Conservation (phyloP, 176 grass and related monocot genomes). For the Tuctoria greenei region DNA sequence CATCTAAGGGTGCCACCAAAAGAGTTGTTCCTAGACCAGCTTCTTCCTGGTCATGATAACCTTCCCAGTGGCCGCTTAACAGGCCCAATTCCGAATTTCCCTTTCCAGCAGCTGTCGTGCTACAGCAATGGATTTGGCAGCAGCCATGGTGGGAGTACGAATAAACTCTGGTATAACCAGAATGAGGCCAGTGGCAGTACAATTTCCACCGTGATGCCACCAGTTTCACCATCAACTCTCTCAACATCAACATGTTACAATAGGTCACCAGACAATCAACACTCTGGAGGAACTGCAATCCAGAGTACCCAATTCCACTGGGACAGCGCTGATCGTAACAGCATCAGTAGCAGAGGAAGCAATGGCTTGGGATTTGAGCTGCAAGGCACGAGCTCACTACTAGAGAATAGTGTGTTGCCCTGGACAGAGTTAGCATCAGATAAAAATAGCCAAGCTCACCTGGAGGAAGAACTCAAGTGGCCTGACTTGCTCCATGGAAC, state of each 20-base stretch:
- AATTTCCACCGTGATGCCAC: constrained; percentile 43
- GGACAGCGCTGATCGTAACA: constrained; percentile 37
- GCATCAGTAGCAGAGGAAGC: constrained; percentile 35
- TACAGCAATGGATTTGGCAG: constrained; percentile 36
- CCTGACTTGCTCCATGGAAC: constrained; percentile 49
- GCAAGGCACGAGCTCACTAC: constrained; percentile 41
- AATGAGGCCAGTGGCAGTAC: constrained; percentile 46
- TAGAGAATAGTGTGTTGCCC: constrained; percentile 45
- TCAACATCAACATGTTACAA: constrained; percentile 45
- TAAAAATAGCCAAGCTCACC: constrained; percentile 36
- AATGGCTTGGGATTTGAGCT: constrained; percentile 39
- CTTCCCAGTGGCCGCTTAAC: constrained; percentile 25
- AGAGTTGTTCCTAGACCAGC: constrained; percentile 46
- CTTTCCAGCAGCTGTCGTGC: constrained; percentile 38
- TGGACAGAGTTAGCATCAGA: constrained; percentile 46
- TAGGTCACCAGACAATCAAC: constrained; percentile 32
- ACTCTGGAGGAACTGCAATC: constrained; percentile 37
- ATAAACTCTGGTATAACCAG: constrained; percentile 45
- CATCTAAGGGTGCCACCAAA: constrained; percentile 30
- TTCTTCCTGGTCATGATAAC: constrained; percentile 39
- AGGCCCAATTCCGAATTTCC: constrained; percentile 32
- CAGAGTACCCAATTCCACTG: constrained; percentile 38
- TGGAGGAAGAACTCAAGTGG: constrained; percentile 67
- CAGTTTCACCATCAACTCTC: constrained; percentile 46
- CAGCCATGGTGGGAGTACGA: constrained; percentile 27